Evolutionary conservation across 768 basidiomycete genomes (phyloP), one percentile per base, ranked within the genome.

Genomic region (Pleurotus djamor): DNA sequence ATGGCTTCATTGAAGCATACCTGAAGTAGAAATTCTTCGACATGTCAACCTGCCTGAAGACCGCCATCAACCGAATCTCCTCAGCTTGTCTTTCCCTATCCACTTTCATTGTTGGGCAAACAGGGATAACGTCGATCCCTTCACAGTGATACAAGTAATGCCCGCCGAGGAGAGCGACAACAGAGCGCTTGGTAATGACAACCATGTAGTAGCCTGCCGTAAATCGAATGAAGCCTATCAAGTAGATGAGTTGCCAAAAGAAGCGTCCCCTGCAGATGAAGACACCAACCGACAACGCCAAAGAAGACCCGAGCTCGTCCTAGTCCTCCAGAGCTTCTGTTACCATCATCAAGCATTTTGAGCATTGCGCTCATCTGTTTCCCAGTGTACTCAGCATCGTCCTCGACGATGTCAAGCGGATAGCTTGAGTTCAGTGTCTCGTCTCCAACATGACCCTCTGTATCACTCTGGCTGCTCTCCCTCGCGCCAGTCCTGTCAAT

Each of bases 1-100:
- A 28, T 28, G 21, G 21, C 21, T 28, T 28, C 21, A 28, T 28
- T 28, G 21, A 28, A 28, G 59, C 69, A 37, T 63, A 93, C 93
- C 92, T 95, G 74, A 98, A 98, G 75, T 98, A 99, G 71, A 98
- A 98, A 76, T 98, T 98, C 76, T 98, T 98, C n/a, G 91, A 89
- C 82, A 98, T 86, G 68, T 99, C 96, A 1, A 98, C 95, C 71
- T 96, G 93, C 69, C 94, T 95, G 79, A 98, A 99, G 7, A 92
- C 84, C 60, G 86, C 89, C 77, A 96, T 85, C 36, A 95, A 79
- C 7, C 93, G 86, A 66, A 91, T 90, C 68, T 98, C 96, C 67
- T 97, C 94, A 0, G 91, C 80, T 0, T 89, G 89, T 64, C 91
- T 90, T 48, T 97, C 96, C 16, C 97, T 79, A 13, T 97, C 84